Percentiles rank a stretch among this genome's conserved stretches.
Conservation (phyloP, 2,329 filamentous ascomycete species). For the Penicillium brasilianum region DNA sequence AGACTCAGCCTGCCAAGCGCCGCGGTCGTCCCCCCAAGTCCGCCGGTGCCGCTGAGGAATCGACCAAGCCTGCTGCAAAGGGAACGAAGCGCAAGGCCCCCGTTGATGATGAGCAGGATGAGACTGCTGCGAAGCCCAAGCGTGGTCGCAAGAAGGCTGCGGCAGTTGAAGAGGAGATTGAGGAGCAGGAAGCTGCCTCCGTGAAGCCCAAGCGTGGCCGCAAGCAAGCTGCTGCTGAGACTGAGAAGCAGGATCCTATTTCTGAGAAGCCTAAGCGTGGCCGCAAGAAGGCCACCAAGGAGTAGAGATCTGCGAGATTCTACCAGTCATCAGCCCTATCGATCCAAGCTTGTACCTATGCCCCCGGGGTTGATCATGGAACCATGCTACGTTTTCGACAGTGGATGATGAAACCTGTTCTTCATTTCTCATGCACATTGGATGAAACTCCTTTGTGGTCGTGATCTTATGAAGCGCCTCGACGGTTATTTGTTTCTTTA, state of each 20-base stretch:
- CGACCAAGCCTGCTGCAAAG: slow-evolving; percentile 15
- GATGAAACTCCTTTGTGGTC: not conserved
- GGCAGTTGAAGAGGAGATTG: slow-evolving; percentile 5
- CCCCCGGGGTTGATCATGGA: not conserved
- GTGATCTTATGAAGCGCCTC: not conserved
- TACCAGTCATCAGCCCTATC: not conserved
- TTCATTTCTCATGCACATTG: not conserved
- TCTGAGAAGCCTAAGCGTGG: slow-evolving; percentile 17
- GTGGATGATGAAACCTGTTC: not conserved
- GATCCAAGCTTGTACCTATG: not conserved
- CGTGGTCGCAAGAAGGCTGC: slow-evolving; percentile 23
- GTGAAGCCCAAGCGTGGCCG: slow-evolving; percentile 19
- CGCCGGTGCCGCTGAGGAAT: slow-evolving; percentile 15
- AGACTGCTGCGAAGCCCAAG: slow-evolving; percentile 32
- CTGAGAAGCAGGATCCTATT: not conserved
- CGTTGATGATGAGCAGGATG: slow-evolving; percentile 25
- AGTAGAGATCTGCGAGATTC: not conserved
- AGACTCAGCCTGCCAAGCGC: slow-evolving; percentile 27
- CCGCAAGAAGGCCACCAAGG: slow-evolving; percentile 9
- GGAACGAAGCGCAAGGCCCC: slow-evolving; percentile 25
- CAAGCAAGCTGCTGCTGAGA: not conserved
- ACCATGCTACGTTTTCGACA: not conserved
- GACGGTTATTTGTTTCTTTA: not conserved
- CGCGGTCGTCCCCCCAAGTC: slow-evolving; percentile 30
- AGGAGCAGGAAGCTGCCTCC: not conserved